Conservation (phyloP, 108 stramenopile species). For the Skeletonema menzelii region DNA sequence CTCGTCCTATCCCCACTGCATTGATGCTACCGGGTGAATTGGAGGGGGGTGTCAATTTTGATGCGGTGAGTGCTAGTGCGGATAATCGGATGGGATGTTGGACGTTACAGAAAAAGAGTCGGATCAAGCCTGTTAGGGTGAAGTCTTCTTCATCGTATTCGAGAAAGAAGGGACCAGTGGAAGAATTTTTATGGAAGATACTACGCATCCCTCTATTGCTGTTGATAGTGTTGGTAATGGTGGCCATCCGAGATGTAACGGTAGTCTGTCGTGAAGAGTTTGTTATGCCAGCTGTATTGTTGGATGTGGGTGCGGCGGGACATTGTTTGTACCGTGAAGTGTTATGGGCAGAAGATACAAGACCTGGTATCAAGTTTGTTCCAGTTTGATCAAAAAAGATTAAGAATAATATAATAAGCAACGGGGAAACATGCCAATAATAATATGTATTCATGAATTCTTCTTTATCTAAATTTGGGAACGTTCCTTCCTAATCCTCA, state of each 20-base stretch:
- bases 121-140: conserved; percentile 7
- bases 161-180: conserved; percentile 14
- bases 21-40: conserved; percentile 63
- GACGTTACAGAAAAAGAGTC: conserved; percentile 56
- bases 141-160: not conserved
- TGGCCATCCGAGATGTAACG: conserved; percentile 30
- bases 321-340: conserved; percentile 46
- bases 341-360: conserved; percentile 43
- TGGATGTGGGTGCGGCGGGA: conserved; percentile 26
- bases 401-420: too few relatives aligned
- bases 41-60: conserved; percentile 60
- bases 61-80: conserved; percentile 77
- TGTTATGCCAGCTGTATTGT: conserved; percentile 19
- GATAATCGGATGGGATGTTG: conserved; percentile 73
- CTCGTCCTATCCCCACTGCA: conserved; percentile 57
- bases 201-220: conserved; percentile 24
- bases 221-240: conserved; percentile 1
- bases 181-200: conserved; percentile 17
- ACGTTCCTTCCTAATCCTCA: too few relatives aligned
- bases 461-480: too few relatives aligned
- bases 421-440: too few relatives aligned
- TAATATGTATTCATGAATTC: too few relatives aligned
- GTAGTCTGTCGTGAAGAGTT: conserved; percentile 31
- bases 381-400: conserved; percentile 37
- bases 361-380: conserved; percentile 35